Conservation (phyloP, 306 rosid species). For the Vicia faba region DNA sequence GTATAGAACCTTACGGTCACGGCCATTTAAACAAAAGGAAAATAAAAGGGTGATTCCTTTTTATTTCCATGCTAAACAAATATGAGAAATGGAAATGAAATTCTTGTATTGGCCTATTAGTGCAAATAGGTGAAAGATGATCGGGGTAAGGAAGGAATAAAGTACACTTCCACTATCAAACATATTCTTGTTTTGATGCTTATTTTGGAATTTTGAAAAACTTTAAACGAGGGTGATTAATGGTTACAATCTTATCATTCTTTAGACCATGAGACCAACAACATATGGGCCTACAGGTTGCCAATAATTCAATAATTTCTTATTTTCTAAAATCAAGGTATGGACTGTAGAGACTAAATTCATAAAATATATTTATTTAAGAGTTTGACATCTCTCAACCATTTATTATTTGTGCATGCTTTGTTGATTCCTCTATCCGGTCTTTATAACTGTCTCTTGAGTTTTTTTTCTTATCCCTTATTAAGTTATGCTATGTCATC, state of each 20-base stretch:
- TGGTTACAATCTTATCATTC: conserved; percentile 14
- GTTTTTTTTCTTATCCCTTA: too few species aligned
- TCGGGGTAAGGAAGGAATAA: conserved; percentile 65
- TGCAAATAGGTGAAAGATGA: conserved; percentile 41
- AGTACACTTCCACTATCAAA: conserved; percentile 54
- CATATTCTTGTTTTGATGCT: conserved; percentile 53
- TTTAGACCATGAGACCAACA: too few species aligned
- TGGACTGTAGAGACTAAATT: too few species aligned
- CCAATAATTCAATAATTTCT: neutral
- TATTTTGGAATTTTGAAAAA: conserved; percentile 29
- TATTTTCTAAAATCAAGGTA: too few species aligned
- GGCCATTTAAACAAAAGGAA: conserved; percentile 4
- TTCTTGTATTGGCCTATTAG: conserved; percentile 5
- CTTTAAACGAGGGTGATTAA: conserved; percentile 20
- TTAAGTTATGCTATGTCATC: too few species aligned
- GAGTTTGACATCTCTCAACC: too few species aligned
- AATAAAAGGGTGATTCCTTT: conserved; percentile 40
- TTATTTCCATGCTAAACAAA: conserved; percentile 2
- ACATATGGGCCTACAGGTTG: neutral
- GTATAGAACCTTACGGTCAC: conserved; percentile 1
- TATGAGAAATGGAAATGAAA: conserved; percentile 28
- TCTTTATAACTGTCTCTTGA: too few species aligned
- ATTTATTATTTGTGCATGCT: too few species aligned
- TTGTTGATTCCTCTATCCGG: too few species aligned
- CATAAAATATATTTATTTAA: too few species aligned